Evolutionary conservation across 768 basidiomycete genomes (phyloP), one percentile per base, ranked within the genome.

Genomic region (Lentinula lateritia): DNA sequence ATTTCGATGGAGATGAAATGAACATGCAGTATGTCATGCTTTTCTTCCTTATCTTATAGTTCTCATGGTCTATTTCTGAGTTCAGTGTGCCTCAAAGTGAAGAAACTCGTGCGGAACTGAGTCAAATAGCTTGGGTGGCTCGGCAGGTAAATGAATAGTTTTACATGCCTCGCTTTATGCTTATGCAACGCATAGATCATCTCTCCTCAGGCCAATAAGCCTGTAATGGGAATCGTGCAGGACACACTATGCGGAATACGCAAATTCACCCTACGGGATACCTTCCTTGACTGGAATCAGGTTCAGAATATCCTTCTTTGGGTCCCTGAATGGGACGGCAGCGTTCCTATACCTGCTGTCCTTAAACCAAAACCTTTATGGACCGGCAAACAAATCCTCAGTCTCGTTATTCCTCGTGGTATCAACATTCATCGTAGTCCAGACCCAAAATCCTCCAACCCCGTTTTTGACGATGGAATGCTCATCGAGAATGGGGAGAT

Each of bases 1-100:
- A 99, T 77, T 99, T 98, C 76, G 97, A 98, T 70, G 97, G 97
- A 66, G 97, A 98, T 70, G 97, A 99, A 74, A 99, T 98, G 97
- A 98, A 99, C 77, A 92, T 98, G 90, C 97, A 98, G 94, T 96
- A 83, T 53, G 92, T 88, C n/a, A 59, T 36, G 23, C 6, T 16
- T 56, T 16, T 13, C 10, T 28, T 23, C 3, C 32, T 54, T n/a
- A 18, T 35, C n/a, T 39, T 18, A 15, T 20, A 66, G 28, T 23
- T 23, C 23, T 2, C 23, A 23, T 28, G 28, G 1, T 28, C 3
- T 28, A 28, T 28, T 50, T 66, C 59, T 60, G 32, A 62, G 13
- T 13, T 39, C 67, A 97, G 94, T 72, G 88, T 99, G 42, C 97
- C 97, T 28, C 97, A 99, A 72, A 95, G 92, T 61, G 97, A 98